Conservation (phyloP, 2,329 filamentous ascomycete species). For the Pestalotiopsis sp. region DNA sequence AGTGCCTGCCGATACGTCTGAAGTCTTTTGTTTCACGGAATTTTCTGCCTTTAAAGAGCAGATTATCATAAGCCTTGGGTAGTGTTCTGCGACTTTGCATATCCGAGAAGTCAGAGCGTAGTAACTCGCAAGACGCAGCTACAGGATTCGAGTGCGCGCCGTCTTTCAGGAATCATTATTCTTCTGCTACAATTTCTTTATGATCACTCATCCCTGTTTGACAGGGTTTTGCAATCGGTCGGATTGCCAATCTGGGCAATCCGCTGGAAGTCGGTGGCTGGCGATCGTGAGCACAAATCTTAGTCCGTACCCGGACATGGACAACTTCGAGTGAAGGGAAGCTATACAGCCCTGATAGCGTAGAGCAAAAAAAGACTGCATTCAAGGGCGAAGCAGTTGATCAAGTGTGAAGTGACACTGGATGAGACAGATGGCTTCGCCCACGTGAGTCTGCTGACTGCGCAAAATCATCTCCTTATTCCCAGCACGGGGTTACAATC, state of each 20-base stretch:
- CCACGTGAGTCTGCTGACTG: too few species aligned
- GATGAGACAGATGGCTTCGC: too few species aligned
- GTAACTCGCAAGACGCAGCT: background rate
- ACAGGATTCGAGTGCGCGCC: background rate
- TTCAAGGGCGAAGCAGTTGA: background rate
- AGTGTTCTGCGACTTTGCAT: background rate
- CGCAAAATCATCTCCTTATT: too few species aligned
- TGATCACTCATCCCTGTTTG: background rate
- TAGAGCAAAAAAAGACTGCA: background rate
- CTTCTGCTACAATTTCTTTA: background rate
- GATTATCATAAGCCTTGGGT: background rate
- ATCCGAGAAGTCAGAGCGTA: too few species aligned
- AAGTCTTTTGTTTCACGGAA: background rate
- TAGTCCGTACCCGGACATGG: background rate
- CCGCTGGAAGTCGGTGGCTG: slow-evolving; percentile 7
- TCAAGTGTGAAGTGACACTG: too few species aligned
- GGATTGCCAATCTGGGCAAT: slow-evolving; percentile 5
- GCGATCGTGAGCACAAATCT: background rate
- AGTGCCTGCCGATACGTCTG: slow-evolving; percentile 1
- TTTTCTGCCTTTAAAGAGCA: background rate
- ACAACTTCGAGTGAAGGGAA: background rate
- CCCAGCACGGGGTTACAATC: too few species aligned
- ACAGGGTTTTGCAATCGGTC: background rate
- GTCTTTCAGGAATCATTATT: background rate
- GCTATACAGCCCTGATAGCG: background rate